Conservation (phyloP, 164 flowering plant species). For the Chimonanthus praecox region DNA sequence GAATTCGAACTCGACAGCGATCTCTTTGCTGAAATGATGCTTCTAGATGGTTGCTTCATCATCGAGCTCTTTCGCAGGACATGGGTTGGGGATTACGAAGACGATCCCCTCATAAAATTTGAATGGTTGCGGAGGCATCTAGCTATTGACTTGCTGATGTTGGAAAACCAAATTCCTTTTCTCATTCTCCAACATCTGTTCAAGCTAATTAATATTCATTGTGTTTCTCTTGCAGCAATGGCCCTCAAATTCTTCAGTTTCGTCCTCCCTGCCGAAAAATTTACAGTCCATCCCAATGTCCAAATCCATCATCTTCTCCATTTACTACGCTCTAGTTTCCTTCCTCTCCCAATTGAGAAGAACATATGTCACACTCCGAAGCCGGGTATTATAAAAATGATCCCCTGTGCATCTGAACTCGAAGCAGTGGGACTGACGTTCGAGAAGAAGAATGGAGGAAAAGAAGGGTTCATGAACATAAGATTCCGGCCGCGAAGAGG, state of each 20-base stretch:
- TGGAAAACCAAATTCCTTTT: neutral
- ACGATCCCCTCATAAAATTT: neutral
- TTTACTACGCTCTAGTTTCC: neutral
- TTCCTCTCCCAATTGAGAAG: neutral
- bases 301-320: neutral
- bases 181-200: no score
- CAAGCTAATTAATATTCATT: no score
- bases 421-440: neutral
- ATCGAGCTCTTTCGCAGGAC: neutral
- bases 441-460: neutral
- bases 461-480: no score
- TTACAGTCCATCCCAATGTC: neutral
- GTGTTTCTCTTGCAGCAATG: neutral
- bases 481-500: neutral
- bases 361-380: neutral
- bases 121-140: neutral
- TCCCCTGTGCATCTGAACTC: neutral
- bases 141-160: neutral
- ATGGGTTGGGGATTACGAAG: neutral
- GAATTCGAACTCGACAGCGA: neutral
- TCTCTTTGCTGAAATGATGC: neutral
- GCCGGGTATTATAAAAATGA: neutral
- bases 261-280: neutral
- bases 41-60: conserved; percentile 1
- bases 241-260: neutral